Base-by-base conservation (phyloP, 2,329 filamentous ascomycete species). In the Exserohilum turcica region DNA sequence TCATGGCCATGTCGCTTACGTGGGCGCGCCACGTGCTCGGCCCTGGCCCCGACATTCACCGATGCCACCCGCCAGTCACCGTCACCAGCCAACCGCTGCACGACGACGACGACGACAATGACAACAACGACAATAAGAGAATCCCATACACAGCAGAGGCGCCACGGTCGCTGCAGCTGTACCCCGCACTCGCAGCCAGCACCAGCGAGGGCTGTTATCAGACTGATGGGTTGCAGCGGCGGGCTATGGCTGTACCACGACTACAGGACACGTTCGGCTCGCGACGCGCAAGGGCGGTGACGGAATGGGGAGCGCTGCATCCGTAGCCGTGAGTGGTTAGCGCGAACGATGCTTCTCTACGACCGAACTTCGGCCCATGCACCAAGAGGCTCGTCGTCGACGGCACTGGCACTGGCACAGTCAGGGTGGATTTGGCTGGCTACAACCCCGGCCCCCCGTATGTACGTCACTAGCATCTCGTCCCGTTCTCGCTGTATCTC, bases 211-310 rank as follows among this genome's bases (percentile, higher is more conserved):
- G 12, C 27, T 16, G 29, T 35, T 28, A 40, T 45, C 48, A 35
- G 27, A 39, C 29, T 18, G 43, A 27, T 38, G 21, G 40, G n/a
- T 33, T 18, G 21, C 16, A 43, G 27, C 37, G 19, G 32, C n/a
- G 18, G 19, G 38, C 45, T 48, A 53, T 48, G 37, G 13, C 52
- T 50, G 52, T 50, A 39, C 29, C 40, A 48, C 48, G 40, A n/a
- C n/a, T n/a, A n/a, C n/a, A n/a, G n/a, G n/a, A n/a, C n/a, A n/a
- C n/a, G n/a, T n/a, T 24, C 21, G 37, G 37, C 31, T 44, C 48
- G 29, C 54, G 54, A 59, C 52, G 33, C 43, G n/a, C 46, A 62
- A 63, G 61, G 63, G 63, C 64, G 64, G 65, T 66, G 65, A 67
- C 63, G 45, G 57, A 46, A 48, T 42, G 42, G 46, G 19, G 45